phyloP scores from a whole-genome alignment of 2,329 filamentous ascomycete species.

The Cytospora piceae region DNA sequence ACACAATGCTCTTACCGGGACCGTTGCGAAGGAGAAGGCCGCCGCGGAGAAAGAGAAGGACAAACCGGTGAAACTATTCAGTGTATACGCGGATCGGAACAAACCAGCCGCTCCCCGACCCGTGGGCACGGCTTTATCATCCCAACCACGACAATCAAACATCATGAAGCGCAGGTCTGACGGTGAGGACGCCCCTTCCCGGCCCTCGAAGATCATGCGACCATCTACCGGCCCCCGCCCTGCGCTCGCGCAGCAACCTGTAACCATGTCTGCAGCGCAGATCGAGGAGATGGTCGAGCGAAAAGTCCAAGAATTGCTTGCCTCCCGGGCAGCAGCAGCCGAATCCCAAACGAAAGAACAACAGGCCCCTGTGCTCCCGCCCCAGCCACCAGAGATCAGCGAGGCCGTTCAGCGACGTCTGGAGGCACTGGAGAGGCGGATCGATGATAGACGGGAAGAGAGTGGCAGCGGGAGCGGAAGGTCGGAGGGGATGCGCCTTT shows the following conservation, averaged over 20 bases:
- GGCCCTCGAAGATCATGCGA: constrained; percentile 54
- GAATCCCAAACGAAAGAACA: constrained; percentile 42
- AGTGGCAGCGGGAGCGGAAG: constrained; percentile 58
- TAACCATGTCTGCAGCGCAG: constrained; percentile 67
- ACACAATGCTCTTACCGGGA: constrained; percentile 71
- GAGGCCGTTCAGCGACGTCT: constrained; percentile 80
- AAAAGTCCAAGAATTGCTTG: constrained; percentile 87
- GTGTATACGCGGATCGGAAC: constrained; percentile 78
- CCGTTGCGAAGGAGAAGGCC: constrained; percentile 51
- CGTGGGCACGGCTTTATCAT: constrained; percentile 34
- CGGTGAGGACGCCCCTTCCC: constrained; percentile 42
- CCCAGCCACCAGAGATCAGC: constrained; percentile 56
- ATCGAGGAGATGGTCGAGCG: constrained; percentile 93
- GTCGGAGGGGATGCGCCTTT: constrained; percentile 79
- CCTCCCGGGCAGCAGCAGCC: constrained; percentile 67
- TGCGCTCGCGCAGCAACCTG: constrained; percentile 36
- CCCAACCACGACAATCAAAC: constrained; percentile 14
- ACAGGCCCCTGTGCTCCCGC: constrained; percentile 35
- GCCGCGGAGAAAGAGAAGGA: constrained; percentile 55
- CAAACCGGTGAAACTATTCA: constrained; percentile 82
- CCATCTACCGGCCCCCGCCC: constrained; percentile 37
- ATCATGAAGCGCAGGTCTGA: constrained; percentile 43
- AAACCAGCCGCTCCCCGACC: constrained; percentile 50
- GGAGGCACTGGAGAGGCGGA: constrained; percentile 83
- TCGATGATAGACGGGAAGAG: constrained; percentile 64